Conservation (phyloP, 164 flowering plant genomes). For the Buxus sempervirens region DNA sequence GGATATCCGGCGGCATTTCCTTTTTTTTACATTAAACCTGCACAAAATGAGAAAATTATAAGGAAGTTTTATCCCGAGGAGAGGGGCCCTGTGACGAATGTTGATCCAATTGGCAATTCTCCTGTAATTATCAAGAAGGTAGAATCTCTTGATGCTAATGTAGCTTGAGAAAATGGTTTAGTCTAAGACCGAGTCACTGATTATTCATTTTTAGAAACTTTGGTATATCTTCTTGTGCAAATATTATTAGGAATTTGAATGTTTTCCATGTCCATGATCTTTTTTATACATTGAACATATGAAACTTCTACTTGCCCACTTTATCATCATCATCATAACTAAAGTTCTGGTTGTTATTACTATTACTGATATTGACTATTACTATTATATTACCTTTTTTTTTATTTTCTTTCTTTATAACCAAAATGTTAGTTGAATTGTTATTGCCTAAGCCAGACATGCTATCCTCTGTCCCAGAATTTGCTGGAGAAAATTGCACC, state of each 20-base stretch:
- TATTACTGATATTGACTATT: neutral
- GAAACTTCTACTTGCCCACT: neutral
- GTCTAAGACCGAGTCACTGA: neutral
- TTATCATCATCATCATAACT: neutral
- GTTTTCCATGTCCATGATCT: too few species aligned
- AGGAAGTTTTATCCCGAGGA: conserved; percentile 86
- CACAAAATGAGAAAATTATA: conserved; percentile 55
- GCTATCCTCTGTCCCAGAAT: conserved; percentile 30
- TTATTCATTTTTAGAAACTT: neutral
- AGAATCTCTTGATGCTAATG: conserved; percentile 9
- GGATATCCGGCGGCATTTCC: conserved; percentile 76
- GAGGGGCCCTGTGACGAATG: conserved; percentile 72
- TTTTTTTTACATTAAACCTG: conserved; percentile 86
- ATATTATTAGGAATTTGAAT: too few species aligned
- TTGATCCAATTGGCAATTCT: conserved; percentile 98
- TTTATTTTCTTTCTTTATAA: neutral
- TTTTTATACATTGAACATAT: too few species aligned
- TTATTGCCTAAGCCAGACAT: neutral
- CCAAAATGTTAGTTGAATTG: neutral
- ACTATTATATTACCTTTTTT: too few species aligned
- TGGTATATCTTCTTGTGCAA: neutral
- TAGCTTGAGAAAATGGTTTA: neutral
- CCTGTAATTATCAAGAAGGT: conserved; percentile 96
- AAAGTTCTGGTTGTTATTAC: too few species aligned
- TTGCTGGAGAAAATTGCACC: conserved; percentile 82